A percentile compares a stretch with the other conserved stretches of the same genome.
phyloP scores from a whole-genome alignment of 768 basidiomycete species.

The Termitomyces eurrhizus region DNA sequence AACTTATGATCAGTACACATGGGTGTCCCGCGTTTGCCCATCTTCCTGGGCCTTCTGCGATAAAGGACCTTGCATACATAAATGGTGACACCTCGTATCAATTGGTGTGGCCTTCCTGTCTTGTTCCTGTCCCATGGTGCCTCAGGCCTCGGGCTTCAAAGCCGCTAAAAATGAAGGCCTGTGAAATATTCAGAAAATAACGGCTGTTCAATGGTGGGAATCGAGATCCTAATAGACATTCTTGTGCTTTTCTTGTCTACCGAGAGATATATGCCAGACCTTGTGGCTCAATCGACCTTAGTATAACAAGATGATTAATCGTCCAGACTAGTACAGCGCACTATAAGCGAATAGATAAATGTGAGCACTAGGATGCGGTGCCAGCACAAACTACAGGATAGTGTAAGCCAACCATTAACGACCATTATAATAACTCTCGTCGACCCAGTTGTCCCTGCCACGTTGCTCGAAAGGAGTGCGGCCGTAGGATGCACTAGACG shows the following conservation, averaged over 20 bases:
- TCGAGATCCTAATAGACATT: background rate
- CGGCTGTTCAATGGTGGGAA: background rate
- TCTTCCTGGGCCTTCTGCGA: background rate
- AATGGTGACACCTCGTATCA: background rate
- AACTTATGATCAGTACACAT: background rate
- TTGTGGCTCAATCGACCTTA: background rate
- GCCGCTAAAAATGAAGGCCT: background rate
- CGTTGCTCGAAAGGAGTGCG: slow-evolving; percentile 26
- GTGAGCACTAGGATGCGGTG: background rate
- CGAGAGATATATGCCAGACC: background rate
- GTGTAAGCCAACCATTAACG: slow-evolving; percentile 13
- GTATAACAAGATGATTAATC: background rate
- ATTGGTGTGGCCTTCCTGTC: no score
- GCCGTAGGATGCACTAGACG: slow-evolving; percentile 15
- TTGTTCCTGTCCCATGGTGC: background rate
- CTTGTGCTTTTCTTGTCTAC: background rate
- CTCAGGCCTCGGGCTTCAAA: background rate
- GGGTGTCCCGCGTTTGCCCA: background rate
- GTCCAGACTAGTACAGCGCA: background rate
- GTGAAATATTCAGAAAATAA: background rate
- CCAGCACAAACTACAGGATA: background rate
- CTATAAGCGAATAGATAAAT: background rate
- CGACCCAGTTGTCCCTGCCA: slow-evolving; percentile 39
- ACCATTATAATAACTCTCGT: slow-evolving; percentile 41
- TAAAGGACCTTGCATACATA: background rate